These are phyloP conservation scores for Rubia tinctorum DNA, from an alignment of 305 asterid genomes.

Conservation along the genomic window DNA sequence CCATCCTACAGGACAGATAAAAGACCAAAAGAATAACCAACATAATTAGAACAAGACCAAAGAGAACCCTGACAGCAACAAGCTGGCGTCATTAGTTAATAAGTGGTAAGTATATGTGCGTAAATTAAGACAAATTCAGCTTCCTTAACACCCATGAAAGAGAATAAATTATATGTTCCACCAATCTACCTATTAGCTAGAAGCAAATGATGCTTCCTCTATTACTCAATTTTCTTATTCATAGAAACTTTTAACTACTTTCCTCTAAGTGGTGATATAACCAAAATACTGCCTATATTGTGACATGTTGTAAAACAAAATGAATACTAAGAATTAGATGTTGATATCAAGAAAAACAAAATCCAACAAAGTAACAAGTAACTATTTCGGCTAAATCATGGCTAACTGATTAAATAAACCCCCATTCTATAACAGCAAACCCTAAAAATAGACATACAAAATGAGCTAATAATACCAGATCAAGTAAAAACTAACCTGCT, in stretches of 20 bases:
- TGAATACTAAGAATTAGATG: neutral
- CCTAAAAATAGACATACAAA: neutral
- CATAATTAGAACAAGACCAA: neutral
- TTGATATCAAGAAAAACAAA: neutral
- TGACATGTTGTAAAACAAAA: neutral
- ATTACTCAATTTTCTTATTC: neutral
- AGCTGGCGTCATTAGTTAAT: neutral
- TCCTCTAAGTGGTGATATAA: neutral
- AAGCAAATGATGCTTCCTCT: no score
- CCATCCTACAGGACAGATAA: neutral
- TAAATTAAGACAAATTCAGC: neutral
- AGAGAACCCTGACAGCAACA: neutral
- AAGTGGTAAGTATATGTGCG: neutral
- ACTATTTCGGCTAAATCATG: no score
- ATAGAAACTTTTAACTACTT: neutral
- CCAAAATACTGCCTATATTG: no score
- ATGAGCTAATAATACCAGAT: neutral
- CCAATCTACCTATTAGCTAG: neutral
- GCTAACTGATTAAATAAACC: no score
- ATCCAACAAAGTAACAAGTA: neutral
- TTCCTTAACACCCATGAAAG: neutral
- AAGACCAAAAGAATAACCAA: neutral
- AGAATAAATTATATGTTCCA: neutral
- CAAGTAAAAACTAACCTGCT: slow-evolving; percentile 51
- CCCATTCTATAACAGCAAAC: neutral